phyloP scores from a whole-genome alignment of 345 rosid genomes.

The Citrus australasica region DNA sequence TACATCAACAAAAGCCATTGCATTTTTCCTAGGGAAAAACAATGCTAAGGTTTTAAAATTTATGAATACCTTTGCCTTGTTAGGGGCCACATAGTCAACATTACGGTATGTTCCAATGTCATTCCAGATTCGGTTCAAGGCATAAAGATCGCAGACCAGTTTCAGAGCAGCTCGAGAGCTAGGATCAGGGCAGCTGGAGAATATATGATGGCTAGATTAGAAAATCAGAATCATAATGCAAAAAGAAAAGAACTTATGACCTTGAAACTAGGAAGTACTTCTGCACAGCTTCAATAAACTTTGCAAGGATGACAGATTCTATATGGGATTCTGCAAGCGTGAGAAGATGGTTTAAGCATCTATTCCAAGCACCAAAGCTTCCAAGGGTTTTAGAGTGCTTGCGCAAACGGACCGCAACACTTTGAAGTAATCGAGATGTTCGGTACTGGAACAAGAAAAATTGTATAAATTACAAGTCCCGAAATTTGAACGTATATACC shows the following conservation, averaged over 20 bases:
- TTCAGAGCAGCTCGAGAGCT: slow-evolving; percentile 71
- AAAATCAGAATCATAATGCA: background rate
- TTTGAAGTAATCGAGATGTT: slow-evolving; percentile 91
- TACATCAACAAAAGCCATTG: background rate
- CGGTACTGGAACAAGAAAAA: slow-evolving; percentile 61
- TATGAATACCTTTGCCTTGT: slow-evolving; percentile 89
- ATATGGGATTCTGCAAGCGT: slow-evolving; percentile 97
- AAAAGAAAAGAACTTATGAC: background rate
- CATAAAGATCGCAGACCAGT: slow-evolving; percentile 93
- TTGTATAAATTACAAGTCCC: background rate
- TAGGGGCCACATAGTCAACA: slow-evolving; percentile 62
- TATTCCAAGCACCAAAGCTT: slow-evolving; percentile 94
- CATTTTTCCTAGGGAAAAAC: background rate
- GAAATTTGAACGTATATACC: background rate
- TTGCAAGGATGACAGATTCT: slow-evolving; percentile 86
- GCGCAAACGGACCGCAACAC: slow-evolving; percentile 70
- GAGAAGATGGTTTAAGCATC: slow-evolving; percentile 98
- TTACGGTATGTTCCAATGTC: slow-evolving; percentile 6
- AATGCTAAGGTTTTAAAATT: background rate
- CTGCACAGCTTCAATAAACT: slow-evolving; percentile 83
- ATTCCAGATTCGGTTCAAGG: slow-evolving; percentile 76
- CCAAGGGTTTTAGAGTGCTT: slow-evolving; percentile 86
- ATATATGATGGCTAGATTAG: slow-evolving; percentile 5
- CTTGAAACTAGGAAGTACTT: slow-evolving; percentile 42
- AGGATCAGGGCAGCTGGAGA: slow-evolving; percentile 69